Evolutionary conservation across 352 stramenopile species (phyloP).

Genomic region (Phytophthora melonis): DNA sequence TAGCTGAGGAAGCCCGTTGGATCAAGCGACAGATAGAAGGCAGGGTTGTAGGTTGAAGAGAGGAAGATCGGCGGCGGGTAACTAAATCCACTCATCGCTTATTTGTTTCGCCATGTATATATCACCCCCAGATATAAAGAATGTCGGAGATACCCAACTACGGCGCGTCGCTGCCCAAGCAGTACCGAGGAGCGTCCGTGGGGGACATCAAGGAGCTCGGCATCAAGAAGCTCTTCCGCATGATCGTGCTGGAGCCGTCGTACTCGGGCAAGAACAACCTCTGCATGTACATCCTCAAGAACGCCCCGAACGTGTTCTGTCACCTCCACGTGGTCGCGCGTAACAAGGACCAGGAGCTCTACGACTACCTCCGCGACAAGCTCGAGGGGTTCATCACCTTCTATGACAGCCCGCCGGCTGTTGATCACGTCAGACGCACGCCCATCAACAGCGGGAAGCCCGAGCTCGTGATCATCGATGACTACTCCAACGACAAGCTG

Average conservation of each 20-base stretch:
- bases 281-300: not conserved
- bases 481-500: constrained; percentile 21
- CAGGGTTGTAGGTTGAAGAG: constrained; percentile 25
- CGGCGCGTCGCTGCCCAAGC: constrained; percentile 13
- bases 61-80: constrained; percentile 23
- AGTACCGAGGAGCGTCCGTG: constrained; percentile 5
- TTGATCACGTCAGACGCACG: constrained; percentile 16
- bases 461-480: constrained; percentile 33
- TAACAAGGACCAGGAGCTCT: constrained; percentile 29
- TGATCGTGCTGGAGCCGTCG: constrained; percentile 22
- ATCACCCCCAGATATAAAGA: constrained; percentile 14
- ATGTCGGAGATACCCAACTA: constrained; percentile 21
- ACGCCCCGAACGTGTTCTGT: constrained; percentile 6
- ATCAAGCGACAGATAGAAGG: constrained; percentile 23
- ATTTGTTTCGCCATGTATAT: constrained; percentile 30
- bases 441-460: constrained; percentile 18
- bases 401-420: constrained; percentile 9
- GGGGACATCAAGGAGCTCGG: constrained; percentile 19
- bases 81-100: constrained; percentile 24
- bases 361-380: constrained; percentile 34
- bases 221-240: constrained; percentile 33
- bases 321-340: constrained; percentile 20
- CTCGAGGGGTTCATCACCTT: constrained; percentile 24
- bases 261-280: constrained; percentile 23
- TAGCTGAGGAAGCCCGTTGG: constrained; percentile 9